A percentile compares a stretch with the other conserved stretches of the same genome.
phyloP scores from a whole-genome alignment of 176 grass and related monocot genomes.

The Eremochloa ophiuroides region DNA sequence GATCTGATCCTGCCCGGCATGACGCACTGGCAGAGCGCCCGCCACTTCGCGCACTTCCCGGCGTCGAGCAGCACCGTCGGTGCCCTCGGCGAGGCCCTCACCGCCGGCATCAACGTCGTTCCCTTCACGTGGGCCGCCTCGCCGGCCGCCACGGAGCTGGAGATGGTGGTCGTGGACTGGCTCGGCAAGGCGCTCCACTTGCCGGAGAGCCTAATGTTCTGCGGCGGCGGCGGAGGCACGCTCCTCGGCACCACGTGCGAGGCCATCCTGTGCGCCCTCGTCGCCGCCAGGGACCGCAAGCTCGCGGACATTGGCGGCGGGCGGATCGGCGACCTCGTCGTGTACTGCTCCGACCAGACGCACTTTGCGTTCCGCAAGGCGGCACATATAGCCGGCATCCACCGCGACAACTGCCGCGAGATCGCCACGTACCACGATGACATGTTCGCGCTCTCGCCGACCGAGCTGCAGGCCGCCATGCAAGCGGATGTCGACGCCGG shows the following conservation, averaged over 20 bases:
- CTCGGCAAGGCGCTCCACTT: conserved; percentile 33
- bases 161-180: conserved; percentile 41
- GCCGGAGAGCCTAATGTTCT: conserved; percentile 30
- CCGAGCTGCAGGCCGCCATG: conserved; percentile 1
- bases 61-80: conserved; percentile 28
- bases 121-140: conserved; percentile 43
- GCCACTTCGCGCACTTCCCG: conserved; percentile 40
- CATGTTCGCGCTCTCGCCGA: conserved; percentile 26
- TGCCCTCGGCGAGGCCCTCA: conserved; percentile 32
- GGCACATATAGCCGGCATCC: conserved; percentile 33
- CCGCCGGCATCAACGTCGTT: conserved; percentile 23
- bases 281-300: conserved; percentile 41
- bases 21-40: conserved; percentile 56
- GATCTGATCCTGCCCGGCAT: conserved; percentile 31
- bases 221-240: conserved; percentile 39
- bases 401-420: conserved; percentile 24
- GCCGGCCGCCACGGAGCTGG: conserved; percentile 49
- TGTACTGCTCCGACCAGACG: conserved; percentile 59
- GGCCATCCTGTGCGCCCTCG: conserved; percentile 36
- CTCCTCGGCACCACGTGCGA: conserved; percentile 43
- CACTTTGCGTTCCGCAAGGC: conserved; percentile 45
- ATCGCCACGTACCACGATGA: conserved; percentile 1
- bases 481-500: conserved; percentile 23
- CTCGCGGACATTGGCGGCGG: conserved; percentile 15
- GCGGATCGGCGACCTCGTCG: conserved; percentile 35